A percentile compares a stretch with the other conserved stretches of the same genome.
phyloP scores from a whole-genome alignment of 352 stramenopile species.

The Thalassiosira mediterranea region DNA sequence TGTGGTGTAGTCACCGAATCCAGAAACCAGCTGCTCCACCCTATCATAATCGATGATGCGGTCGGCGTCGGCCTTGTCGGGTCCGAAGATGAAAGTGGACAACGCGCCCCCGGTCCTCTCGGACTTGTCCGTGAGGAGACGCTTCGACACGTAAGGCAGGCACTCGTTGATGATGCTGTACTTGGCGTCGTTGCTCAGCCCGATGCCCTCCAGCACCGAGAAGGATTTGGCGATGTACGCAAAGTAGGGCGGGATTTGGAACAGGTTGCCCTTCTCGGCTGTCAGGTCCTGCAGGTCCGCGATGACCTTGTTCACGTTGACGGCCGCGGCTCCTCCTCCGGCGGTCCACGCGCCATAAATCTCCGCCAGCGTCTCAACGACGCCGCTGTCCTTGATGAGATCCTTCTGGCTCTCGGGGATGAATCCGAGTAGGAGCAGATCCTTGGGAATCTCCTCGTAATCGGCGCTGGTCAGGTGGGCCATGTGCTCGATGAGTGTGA shows the following conservation, averaged over 20 bases:
- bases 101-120: constrained; percentile 72
- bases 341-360: constrained; percentile 81
- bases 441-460: constrained; percentile 79
- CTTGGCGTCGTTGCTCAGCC: constrained; percentile 78
- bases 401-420: constrained; percentile 71
- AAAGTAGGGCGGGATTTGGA: constrained; percentile 83
- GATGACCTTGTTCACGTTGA: constrained; percentile 83
- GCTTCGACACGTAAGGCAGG: constrained; percentile 82
- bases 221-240: constrained; percentile 86
- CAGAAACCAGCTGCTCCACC: constrained; percentile 79
- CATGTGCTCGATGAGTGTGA: constrained; percentile 84
- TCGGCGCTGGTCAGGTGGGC: constrained; percentile 78
- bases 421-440: constrained; percentile 80
- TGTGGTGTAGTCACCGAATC: constrained; percentile 81
- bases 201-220: constrained; percentile 84
- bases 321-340: constrained; percentile 68
- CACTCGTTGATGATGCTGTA: constrained; percentile 87
- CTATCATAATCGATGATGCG: constrained; percentile 79
- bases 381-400: constrained; percentile 74
- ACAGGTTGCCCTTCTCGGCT: constrained; percentile 71
- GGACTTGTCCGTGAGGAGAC: constrained; percentile 81
- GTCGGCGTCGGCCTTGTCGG: constrained; percentile 72
- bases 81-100: constrained; percentile 83
- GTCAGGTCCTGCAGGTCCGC: constrained; percentile 76
- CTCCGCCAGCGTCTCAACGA: constrained; percentile 79